These are phyloP conservation scores for Digitaria exilis DNA, from an alignment of 202 grass and related monocot species.

Conservation along the genomic window DNA sequence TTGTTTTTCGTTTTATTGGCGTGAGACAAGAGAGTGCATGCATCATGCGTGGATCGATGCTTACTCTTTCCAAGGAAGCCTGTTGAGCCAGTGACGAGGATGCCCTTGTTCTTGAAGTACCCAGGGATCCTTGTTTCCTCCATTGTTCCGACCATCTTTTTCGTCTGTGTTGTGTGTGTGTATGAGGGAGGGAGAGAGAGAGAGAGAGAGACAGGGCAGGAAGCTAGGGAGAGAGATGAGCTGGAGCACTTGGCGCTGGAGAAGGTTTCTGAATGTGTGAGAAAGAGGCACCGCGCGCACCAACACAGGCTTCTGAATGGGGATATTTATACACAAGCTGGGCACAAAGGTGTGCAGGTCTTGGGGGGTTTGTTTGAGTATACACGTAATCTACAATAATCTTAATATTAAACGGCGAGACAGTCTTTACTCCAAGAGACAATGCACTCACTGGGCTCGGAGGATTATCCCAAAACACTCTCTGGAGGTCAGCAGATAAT, in stretches of 20 bases:
- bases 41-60: not conserved
- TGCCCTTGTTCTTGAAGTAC: conserved; percentile 79
- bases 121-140: conserved; percentile 57
- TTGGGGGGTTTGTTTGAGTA: not conserved
- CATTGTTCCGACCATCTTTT: conserved; percentile 29
- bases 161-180: not conserved
- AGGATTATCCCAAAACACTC: not conserved
- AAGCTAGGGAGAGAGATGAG: not conserved
- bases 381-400: conserved; percentile 24
- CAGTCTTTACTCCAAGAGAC: not conserved
- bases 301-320: conserved; percentile 1
- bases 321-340: conserved; percentile 44
- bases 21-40: not conserved
- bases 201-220: not conserved
- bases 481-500: not conserved
- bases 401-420: not conserved
- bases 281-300: not conserved
- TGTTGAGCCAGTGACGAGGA: conserved; percentile 89
- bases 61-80: conserved; percentile 93
- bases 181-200: not conserved
- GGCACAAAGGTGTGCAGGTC: not conserved
- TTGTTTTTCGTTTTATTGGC: not conserved
- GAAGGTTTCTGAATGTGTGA: conserved; percentile 15
- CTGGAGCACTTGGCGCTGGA: not conserved
- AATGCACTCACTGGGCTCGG: not conserved